A percentile compares a stretch with the other conserved stretches of the same genome.
Evolutionary conservation across 2,329 filamentous ascomycete genomes (phyloP).

Genomic region (Teratosphaeria destructans): DNA sequence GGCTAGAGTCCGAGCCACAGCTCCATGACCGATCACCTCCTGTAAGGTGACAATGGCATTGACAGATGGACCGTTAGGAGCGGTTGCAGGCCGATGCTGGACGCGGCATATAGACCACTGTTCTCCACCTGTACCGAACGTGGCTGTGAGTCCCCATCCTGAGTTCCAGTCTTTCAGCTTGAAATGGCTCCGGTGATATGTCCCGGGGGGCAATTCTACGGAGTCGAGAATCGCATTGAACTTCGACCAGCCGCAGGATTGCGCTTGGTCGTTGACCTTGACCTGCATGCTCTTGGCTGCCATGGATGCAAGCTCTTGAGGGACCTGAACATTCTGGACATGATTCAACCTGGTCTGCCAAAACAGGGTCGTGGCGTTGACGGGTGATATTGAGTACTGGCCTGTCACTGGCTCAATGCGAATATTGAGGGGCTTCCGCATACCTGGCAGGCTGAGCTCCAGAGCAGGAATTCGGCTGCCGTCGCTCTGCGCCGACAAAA

Average conservation of each 20-base stretch:
- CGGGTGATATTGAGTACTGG: constrained; percentile 58
- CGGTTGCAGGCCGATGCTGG: background rate
- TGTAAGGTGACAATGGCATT: constrained; percentile 12
- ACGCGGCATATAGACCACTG: background rate
- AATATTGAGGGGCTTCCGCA: constrained; percentile 46
- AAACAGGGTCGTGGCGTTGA: constrained; percentile 28
- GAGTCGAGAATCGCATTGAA: background rate
- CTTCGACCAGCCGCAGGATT: constrained; percentile 53
- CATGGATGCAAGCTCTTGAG: constrained; percentile 49
- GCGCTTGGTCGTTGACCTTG: constrained; percentile 50
- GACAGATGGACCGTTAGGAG: background rate
- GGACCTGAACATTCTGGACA: constrained; percentile 48
- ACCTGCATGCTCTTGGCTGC: constrained; percentile 53
- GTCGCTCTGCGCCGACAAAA: background rate
- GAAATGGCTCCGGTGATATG: background rate
- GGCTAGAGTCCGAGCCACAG: background rate
- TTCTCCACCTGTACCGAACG: background rate
- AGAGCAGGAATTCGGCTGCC: constrained; percentile 50
- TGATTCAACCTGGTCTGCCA: constrained; percentile 57
- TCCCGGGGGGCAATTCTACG: background rate
- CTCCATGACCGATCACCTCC: background rate
- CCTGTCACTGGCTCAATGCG: constrained; percentile 71
- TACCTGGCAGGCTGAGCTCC: constrained; percentile 57
- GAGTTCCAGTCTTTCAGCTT: background rate
- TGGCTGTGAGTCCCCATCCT: constrained; percentile 20